Percentiles rank a stretch among this genome's conserved stretches.
Evolutionary conservation across 306 rosid species (phyloP).

Genomic region (Macrotyloma uniflorum): DNA sequence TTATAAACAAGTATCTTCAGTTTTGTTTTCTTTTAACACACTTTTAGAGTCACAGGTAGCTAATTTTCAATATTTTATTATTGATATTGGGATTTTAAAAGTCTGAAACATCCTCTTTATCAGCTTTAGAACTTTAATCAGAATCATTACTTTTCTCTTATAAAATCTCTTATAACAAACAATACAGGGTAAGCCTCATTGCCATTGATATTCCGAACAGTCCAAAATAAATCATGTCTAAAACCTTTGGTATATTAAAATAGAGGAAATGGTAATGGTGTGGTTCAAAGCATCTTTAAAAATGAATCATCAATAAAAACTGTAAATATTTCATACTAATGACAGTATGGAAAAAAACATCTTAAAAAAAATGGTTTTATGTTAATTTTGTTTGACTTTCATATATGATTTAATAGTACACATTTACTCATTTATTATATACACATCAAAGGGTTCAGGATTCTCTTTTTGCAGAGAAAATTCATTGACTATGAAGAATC

Average conservation of each 20-base stretch:
- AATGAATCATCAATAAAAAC: no score
- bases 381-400: background rate
- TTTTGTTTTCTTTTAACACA: background rate
- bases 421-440: background rate
- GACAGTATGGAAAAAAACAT: no score
- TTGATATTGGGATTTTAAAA: background rate
- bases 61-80: background rate
- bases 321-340: no score
- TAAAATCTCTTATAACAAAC: background rate
- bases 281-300: background rate
- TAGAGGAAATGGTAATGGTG: background rate
- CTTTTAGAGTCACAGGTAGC: background rate
- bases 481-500: constrained; percentile 43
- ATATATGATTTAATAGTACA: background rate
- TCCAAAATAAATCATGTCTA: background rate
- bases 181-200: background rate
- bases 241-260: background rate
- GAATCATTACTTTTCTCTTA: background rate
- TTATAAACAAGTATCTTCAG: background rate
- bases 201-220: background rate
- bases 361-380: background rate
- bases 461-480: constrained; percentile 47
- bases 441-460: constrained; percentile 20
- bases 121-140: background rate
- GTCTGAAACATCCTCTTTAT: background rate